Evolutionary conservation across 768 basidiomycete genomes (phyloP), one percentile per base, ranked within the genome.

Genomic region (Suillus variegatus): DNA sequence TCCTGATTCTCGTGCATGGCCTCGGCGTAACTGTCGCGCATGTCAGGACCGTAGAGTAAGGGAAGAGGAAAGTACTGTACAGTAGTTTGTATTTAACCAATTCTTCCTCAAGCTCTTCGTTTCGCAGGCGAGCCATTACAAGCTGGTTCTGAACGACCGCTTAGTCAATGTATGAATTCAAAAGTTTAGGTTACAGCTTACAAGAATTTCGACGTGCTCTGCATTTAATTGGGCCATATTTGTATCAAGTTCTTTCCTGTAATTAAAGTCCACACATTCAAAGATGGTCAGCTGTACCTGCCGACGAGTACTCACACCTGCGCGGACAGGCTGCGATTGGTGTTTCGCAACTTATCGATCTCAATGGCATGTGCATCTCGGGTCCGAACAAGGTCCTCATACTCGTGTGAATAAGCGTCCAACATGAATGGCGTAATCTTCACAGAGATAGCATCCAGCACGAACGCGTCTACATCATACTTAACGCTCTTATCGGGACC

Each of bases 381-480:
- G 60, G 85, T 85, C 28, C 89, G 86, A 65, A 93, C 79, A 62
- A 88, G 78, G 65, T 97, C 95, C 68, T 93, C 88, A 73, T 95
- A 97, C 78, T 97, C 95, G 62, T 88, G 91, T 40, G 89, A 86
- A 74, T 93, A 97, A 22, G 87, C 84, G 72, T 98, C 97, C 47
- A 99, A 82, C 94, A 96, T 95, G 78, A 99, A 96, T 0, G 97
- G 94, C 5, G 96, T 97, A 68, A 99, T 94, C 67, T 85, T 85
- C 70, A 97, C 78, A 25, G 88, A 87, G 65, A 93, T 87, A 9
- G 96, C 92, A 71, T 99, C 95, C 64, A 87, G 84, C 6, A 99
- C 91, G 75, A 98, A 96, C 52, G 89, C 87, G 69, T 96, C 87
- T 10, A 92, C 89, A 57, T 82, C 81, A 70, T 94, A 93, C 73